Evolutionary conservation across 1,139 yeast species (phyloP).

Genomic region (Pichia cactophila): DNA sequence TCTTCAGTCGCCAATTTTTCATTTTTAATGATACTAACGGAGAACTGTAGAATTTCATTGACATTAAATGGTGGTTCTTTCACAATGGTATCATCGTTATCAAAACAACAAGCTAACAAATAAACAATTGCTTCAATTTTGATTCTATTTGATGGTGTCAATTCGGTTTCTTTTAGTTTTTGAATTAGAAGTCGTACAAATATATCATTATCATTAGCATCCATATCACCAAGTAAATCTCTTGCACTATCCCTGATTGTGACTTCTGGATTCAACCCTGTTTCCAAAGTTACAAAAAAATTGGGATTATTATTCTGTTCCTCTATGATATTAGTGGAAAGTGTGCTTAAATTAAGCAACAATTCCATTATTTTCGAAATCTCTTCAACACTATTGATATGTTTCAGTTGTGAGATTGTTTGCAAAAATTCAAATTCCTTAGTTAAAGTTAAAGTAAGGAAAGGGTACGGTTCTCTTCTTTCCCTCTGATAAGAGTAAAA

Average conservation of each 20-base stretch:
- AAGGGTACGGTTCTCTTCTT: conserved; percentile 19
- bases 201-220: conserved; percentile 30
- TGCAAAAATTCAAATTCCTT: conserved; percentile 19
- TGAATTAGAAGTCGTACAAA: conserved; percentile 27
- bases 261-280: conserved; percentile 49
- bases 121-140: conserved; percentile 36
- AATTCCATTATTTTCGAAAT: conserved; percentile 23
- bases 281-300: conserved; percentile 60
- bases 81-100: conserved; percentile 36
- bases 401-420: conserved; percentile 17
- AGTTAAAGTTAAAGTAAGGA: conserved; percentile 17
- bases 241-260: conserved; percentile 47
- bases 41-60: conserved; percentile 3
- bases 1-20: conserved; percentile 10
- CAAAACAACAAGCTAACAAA: conserved; percentile 36
- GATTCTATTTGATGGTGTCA: not conserved
- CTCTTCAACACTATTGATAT: conserved; percentile 2
- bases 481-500: conserved; percentile 20
- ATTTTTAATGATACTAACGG: conserved; percentile 7
- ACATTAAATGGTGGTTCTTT: conserved; percentile 20
- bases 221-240: conserved; percentile 43
- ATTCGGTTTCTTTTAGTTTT: conserved; percentile 10
- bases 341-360: conserved; percentile 15
- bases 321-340: conserved; percentile 25
- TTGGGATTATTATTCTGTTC: conserved; percentile 51